A percentile compares a stretch with the other conserved stretches of the same genome.
phyloP scores from a whole-genome alignment of 164 flowering plant genomes.

The Magnolia changhungtana region DNA sequence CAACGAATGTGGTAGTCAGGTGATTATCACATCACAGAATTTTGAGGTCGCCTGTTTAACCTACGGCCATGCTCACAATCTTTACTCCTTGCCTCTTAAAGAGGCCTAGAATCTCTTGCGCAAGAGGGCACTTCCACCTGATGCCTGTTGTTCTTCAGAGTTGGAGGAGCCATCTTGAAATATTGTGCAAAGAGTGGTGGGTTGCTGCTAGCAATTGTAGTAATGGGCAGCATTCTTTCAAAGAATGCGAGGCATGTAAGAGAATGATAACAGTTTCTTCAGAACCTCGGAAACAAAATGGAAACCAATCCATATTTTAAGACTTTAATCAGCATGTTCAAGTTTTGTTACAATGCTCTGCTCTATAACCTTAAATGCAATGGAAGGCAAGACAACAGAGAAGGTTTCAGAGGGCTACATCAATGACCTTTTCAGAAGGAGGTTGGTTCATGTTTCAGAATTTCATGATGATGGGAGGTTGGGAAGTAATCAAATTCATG shows the following conservation, averaged over 20 bases:
- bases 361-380: neutral
- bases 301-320: neutral
- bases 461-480: conserved; percentile 9
- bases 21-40: conserved; percentile 37
- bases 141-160: neutral
- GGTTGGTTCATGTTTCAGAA: conserved; percentile 10
- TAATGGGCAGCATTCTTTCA: neutral
- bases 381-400: conserved; percentile 12
- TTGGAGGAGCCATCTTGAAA: neutral
- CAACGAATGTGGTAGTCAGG: conserved; percentile 26
- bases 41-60: neutral
- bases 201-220: neutral
- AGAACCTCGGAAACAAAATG: neutral
- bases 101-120: neutral
- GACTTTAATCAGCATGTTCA: neutral
- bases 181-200: neutral
- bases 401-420: conserved; percentile 24
- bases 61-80: neutral
- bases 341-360: neutral
- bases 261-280: neutral
- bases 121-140: neutral
- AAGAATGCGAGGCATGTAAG: neutral
- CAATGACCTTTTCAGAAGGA: conserved; percentile 16
- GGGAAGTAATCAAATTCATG: conserved; percentile 16
- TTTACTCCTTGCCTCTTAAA: neutral